Conservation (phyloP, 2,329 filamentous ascomycete genomes). For the Chaetomiaceae sp. region DNA sequence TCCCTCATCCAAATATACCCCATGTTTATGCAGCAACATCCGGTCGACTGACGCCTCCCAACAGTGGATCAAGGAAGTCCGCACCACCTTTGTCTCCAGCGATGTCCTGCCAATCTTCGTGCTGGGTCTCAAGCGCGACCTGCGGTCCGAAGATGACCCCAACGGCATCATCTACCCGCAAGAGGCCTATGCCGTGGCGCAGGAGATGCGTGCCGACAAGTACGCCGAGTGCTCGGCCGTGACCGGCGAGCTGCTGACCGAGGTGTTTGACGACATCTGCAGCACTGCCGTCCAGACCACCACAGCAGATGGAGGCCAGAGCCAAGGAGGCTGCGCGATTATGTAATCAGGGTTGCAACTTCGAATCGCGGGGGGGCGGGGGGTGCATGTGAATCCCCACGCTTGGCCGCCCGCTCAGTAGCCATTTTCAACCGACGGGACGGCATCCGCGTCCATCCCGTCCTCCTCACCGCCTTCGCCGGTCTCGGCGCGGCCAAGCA, state of each 20-base stretch:
- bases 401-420: slow-evolving; percentile 2
- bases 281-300: slow-evolving; percentile 48
- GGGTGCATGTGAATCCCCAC: too few relatives aligned
- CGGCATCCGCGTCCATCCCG: slow-evolving; percentile 29
- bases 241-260: slow-evolving; percentile 53
- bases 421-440: slow-evolving; percentile 34
- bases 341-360: slow-evolving; percentile 35
- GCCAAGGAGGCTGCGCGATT: slow-evolving; percentile 49
- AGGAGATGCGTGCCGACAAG: slow-evolving; percentile 55
- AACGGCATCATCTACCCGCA: slow-evolving; percentile 58
- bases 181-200: slow-evolving; percentile 52
- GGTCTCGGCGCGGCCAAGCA: slow-evolving; percentile 46
- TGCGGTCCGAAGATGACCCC: slow-evolving; percentile 53
- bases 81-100: slow-evolving; percentile 41
- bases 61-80: slow-evolving; percentile 55
- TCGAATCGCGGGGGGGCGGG: too few relatives aligned
- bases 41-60: neutral
- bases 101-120: slow-evolving; percentile 51
- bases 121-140: slow-evolving; percentile 56
- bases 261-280: slow-evolving; percentile 58
- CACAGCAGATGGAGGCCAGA: slow-evolving; percentile 46
- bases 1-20: neutral
- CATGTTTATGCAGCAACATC: too few relatives aligned
- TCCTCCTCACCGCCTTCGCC: slow-evolving; percentile 34
- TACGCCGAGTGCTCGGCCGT: slow-evolving; percentile 61